Percentiles rank a stretch among this genome's conserved stretches.
phyloP scores from a whole-genome alignment of 805 yeast genomes.

The Candida orba region DNA sequence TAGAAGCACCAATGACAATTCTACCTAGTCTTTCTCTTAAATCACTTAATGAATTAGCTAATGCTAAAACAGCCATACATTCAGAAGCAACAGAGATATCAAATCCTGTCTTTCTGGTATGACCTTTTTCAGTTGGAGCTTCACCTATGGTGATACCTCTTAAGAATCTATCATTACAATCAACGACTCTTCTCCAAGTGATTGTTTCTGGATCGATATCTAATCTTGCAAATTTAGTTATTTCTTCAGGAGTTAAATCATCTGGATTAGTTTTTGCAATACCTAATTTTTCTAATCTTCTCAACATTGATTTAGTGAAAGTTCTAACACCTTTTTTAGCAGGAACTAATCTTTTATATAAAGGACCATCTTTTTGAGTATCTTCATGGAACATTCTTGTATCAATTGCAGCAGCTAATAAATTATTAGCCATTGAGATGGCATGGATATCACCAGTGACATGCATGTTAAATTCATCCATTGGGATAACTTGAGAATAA shows the following conservation, averaged over 20 bases:
- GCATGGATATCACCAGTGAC: slow-evolving; percentile 85
- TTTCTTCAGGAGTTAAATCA: slow-evolving; percentile 64
- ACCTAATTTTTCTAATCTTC: slow-evolving; percentile 60
- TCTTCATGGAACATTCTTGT: slow-evolving; percentile 80
- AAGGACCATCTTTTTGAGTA: slow-evolving; percentile 66
- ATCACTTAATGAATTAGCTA: slow-evolving; percentile 70
- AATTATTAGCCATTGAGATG: slow-evolving; percentile 72
- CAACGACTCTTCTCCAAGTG: slow-evolving; percentile 80
- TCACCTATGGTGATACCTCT: slow-evolving; percentile 75
- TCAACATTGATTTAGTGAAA: slow-evolving; percentile 62
- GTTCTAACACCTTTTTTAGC: slow-evolving; percentile 61
- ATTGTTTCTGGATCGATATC: slow-evolving; percentile 75
- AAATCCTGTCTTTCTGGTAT: slow-evolving; percentile 67
- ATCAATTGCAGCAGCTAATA: slow-evolving; percentile 80
- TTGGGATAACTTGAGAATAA: slow-evolving; percentile 79
- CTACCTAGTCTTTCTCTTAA: slow-evolving; percentile 83
- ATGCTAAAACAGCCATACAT: slow-evolving; percentile 81
- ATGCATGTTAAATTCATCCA: slow-evolving; percentile 85
- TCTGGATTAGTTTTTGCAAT: slow-evolving; percentile 66
- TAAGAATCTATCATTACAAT: slow-evolving; percentile 73
- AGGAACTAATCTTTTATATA: slow-evolving; percentile 71
- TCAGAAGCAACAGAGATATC: slow-evolving; percentile 84
- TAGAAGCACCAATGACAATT: slow-evolving; percentile 81
- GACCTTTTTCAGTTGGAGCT: slow-evolving; percentile 75
- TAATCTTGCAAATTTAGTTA: slow-evolving; percentile 54